Percentiles rank a stretch among this genome's conserved stretches.
These are phyloP conservation scores for Colletotrichum plurivorum DNA, from an alignment of 2,329 filamentous ascomycete genomes.

Conservation along the genomic window DNA sequence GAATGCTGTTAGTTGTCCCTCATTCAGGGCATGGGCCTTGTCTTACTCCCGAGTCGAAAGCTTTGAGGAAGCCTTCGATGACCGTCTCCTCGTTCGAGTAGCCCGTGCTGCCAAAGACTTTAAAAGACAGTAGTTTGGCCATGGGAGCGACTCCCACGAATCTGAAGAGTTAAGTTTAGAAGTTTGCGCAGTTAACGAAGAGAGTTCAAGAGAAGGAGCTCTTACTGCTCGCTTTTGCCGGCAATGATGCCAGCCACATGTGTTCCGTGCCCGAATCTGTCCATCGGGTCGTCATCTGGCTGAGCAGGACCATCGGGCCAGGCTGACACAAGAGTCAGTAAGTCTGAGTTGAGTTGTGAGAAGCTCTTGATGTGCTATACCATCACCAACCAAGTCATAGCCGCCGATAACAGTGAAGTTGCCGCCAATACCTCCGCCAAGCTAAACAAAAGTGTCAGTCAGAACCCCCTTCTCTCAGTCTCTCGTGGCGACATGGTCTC, in stretches of 20 bases:
- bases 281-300: conserved; percentile 25
- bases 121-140: conserved; percentile 47
- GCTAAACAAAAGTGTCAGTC: conserved; percentile 2
- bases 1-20: not conserved
- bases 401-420: conserved; percentile 19
- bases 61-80: conserved; percentile 53
- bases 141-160: conserved; percentile 47
- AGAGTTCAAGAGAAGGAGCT: too few species aligned
- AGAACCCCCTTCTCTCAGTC: too few species aligned
- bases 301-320: conserved; percentile 21
- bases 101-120: conserved; percentile 43
- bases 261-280: conserved; percentile 36
- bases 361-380: not conserved
- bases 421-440: conserved; percentile 18
- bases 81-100: conserved; percentile 36
- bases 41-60: conserved; percentile 50
- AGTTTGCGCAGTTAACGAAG: not conserved
- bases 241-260: conserved; percentile 51
- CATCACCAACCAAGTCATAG: conserved; percentile 31
- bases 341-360: too few species aligned
- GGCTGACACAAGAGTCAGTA: conserved; percentile 1
- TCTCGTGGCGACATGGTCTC: conserved; percentile 2
- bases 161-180: not conserved
- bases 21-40: not conserved
- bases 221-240: conserved; percentile 42